Evolutionary conservation across 805 yeast species (phyloP).

Genomic region (Zygotorulaspora danielsina): DNA sequence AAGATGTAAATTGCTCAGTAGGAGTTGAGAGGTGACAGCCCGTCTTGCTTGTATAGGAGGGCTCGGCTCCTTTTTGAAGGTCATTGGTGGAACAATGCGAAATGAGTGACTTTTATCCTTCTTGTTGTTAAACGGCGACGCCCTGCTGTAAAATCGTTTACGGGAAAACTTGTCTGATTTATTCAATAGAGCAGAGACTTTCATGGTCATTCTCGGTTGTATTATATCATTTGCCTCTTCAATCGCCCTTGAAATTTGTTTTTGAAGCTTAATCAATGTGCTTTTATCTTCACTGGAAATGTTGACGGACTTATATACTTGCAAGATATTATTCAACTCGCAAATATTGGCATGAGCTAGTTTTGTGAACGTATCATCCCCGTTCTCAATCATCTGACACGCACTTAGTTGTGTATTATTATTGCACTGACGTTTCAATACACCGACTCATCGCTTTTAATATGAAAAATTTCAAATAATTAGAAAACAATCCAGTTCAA

Average conservation of each 20-base stretch:
- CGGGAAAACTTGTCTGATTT: conserved; percentile 10
- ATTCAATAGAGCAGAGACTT: conserved; percentile 9
- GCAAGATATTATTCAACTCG: conserved; percentile 2
- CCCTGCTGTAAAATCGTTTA: conserved; percentile 9
- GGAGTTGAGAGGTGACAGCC: conserved; percentile 4
- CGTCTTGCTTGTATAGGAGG: conserved; percentile 1
- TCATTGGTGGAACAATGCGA: conserved; percentile 19
- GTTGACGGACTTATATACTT: conserved; percentile 1
- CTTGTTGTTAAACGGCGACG: conserved; percentile 13
- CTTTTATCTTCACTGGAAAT: not conserved
- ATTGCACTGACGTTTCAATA: too few relatives aligned
- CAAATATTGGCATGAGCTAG: conserved; percentile 1
- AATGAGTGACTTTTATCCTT: conserved; percentile 18
- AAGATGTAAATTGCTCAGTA: conserved; percentile 13
- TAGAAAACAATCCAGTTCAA: not conserved
- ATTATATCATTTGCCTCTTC: conserved; percentile 2
- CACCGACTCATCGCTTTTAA: not conserved
- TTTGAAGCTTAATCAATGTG: conserved; percentile 3
- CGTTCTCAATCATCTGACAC: conserved; percentile 3
- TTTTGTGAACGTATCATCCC: conserved; percentile 5
- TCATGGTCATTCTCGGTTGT: conserved; percentile 4
- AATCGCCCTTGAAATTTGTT: conserved; percentile 2
- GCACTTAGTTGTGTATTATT: too few relatives aligned
- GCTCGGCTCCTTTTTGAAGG: conserved; percentile 1
- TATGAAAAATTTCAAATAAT: not conserved